Evolutionary conservation across 139 green algal genomes (phyloP).

Genomic region (Closterium sp.): DNA sequence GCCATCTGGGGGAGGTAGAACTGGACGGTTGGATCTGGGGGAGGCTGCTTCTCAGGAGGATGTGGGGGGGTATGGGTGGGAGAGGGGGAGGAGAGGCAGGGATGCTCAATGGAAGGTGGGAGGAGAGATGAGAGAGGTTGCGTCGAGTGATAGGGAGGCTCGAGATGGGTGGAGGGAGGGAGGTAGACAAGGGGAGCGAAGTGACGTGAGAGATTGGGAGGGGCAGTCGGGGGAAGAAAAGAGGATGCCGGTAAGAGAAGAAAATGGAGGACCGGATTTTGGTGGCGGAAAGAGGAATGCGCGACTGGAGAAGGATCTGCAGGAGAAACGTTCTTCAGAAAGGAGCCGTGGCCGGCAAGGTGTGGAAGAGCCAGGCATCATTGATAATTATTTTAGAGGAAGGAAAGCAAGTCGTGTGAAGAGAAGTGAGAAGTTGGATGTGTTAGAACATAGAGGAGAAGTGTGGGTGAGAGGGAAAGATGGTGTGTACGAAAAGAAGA

Average conservation of each 20-base stretch:
- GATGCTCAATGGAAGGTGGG: background rate
- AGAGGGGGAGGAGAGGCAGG: background rate
- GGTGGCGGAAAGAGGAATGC: background rate
- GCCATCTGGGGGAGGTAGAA: background rate
- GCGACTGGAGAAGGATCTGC: background rate
- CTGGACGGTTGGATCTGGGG: background rate
- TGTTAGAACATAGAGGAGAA: background rate
- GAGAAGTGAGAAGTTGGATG: background rate
- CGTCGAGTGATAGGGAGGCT: background rate
- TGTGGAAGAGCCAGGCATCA: background rate
- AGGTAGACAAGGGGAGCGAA: background rate
- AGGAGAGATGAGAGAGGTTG: background rate
- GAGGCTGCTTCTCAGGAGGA: background rate
- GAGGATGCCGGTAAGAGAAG: background rate
- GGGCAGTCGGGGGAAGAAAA: background rate
- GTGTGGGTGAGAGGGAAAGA: background rate
- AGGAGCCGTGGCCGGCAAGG: background rate
- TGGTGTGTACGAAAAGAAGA: background rate
- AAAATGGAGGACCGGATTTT: background rate
- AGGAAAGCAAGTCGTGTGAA: background rate
- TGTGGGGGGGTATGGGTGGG: background rate
- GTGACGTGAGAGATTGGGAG: background rate
- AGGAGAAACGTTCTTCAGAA: background rate
- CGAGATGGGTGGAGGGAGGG: background rate
- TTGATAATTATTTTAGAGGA: background rate